Evolutionary conservation across 345 rosid species (phyloP).

Genomic region (Boechera retrofracta): DNA sequence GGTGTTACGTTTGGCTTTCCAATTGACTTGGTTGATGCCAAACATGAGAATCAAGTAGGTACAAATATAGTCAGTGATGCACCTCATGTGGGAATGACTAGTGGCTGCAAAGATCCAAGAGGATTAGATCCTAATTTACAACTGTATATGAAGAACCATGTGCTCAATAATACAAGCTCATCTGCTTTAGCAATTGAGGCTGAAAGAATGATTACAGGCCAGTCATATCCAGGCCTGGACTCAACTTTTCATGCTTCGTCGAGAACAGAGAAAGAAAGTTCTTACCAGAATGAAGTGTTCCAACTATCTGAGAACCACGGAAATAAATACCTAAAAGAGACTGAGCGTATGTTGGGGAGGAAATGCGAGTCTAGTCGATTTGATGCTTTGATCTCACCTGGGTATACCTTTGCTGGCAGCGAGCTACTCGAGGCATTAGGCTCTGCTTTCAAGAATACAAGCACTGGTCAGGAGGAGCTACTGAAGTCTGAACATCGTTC

Average conservation of each 20-base stretch:
- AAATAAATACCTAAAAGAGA: conserved; percentile 45
- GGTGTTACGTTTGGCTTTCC: conserved; percentile 43
- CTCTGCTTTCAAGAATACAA: conserved; percentile 59
- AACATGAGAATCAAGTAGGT: conserved; percentile 51
- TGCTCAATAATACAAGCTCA: conserved; percentile 44
- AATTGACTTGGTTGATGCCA: conserved; percentile 38
- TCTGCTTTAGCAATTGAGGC: conserved; percentile 50
- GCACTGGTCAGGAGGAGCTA: conserved; percentile 48
- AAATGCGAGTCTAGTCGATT: conserved; percentile 48
- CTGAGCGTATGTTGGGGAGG: conserved; percentile 45
- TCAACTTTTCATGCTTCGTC: conserved; percentile 44
- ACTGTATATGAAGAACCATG: conserved; percentile 46
- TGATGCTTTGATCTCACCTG: conserved; percentile 47
- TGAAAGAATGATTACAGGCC: conserved; percentile 49
- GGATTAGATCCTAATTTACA: conserved; percentile 45
- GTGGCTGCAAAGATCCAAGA: conserved; percentile 48
- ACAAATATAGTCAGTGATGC: conserved; percentile 39
- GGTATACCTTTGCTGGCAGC: conserved; percentile 65
- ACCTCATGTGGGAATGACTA: conserved; percentile 50
- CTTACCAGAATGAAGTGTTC: conserved; percentile 43
- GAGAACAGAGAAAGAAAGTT: conserved; percentile 43
- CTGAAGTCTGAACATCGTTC: conserved; percentile 57
- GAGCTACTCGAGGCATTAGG: conserved; percentile 92
- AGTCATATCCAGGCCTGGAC: conserved; percentile 47
- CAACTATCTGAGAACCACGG: conserved; percentile 50